Evolutionary conservation across 2,329 filamentous ascomycete species (phyloP).

Genomic region (Fusarium sp.): DNA sequence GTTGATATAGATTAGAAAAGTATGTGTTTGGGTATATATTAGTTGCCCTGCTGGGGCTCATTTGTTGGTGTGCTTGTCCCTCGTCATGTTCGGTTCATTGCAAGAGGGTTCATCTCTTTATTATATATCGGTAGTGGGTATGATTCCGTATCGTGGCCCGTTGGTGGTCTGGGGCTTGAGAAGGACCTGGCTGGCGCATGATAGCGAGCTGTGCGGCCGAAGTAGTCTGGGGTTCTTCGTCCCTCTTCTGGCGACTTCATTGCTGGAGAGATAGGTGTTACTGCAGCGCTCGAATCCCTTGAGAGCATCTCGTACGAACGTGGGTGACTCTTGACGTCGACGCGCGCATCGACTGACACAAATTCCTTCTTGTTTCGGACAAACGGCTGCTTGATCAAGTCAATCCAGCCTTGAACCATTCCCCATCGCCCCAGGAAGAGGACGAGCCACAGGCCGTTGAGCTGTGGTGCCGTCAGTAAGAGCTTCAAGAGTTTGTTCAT

Average conservation of each 20-base stretch:
- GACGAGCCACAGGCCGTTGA: conserved; percentile 87
- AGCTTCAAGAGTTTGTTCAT: neutral
- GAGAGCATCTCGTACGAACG: conserved; percentile 86
- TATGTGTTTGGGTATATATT: conserved; percentile 15
- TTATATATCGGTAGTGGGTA: conserved; percentile 51
- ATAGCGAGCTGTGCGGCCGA: conserved; percentile 65
- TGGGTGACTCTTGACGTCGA: conserved; percentile 69
- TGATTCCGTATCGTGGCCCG: conserved; percentile 58
- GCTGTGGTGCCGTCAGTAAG: conserved; percentile 56
- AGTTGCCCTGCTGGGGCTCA: conserved; percentile 7
- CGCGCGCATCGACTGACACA: conserved; percentile 83
- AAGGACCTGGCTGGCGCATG: conserved; percentile 66
- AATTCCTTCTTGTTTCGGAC: conserved; percentile 78
- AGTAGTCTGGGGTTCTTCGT: conserved; percentile 66
- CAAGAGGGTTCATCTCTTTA: conserved; percentile 64
- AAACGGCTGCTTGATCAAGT: conserved; percentile 67
- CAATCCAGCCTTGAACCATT: conserved; percentile 87
- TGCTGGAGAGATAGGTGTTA: conserved; percentile 61
- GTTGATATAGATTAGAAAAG: conserved; percentile 27
- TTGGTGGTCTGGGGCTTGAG: conserved; percentile 65
- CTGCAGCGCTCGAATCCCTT: conserved; percentile 64
- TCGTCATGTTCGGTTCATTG: conserved; percentile 66
- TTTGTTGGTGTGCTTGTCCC: conserved; percentile 1
- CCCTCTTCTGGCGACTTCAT: conserved; percentile 53
- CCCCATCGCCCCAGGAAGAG: conserved; percentile 83